A percentile compares a stretch with the other conserved stretches of the same genome.
These are phyloP conservation scores for Amoebophrya sp. DNA, from an alignment of 169 alveolate species.

Conservation along the genomic window DNA sequence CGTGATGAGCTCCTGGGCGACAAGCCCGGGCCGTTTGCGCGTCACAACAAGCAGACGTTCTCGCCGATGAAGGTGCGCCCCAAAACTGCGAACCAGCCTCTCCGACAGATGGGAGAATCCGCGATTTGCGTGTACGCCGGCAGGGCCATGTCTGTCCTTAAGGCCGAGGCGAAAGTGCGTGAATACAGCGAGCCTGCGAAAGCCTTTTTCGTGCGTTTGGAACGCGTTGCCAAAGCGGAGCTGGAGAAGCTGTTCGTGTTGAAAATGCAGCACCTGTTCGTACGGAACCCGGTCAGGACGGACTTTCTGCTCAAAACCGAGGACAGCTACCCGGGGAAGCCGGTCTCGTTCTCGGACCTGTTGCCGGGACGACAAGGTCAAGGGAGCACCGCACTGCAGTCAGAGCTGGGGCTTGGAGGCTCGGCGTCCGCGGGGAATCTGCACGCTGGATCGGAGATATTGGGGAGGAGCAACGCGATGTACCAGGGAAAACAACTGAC, in stretches of 20 bases:
- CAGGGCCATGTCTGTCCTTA: neutral
- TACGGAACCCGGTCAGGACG: neutral
- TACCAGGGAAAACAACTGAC: neutral
- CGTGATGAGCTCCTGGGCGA: neutral
- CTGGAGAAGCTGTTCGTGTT: neutral
- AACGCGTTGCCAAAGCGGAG: neutral
- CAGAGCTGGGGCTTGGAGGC: too few species aligned
- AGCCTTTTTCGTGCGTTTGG: neutral
- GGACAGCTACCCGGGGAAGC: neutral
- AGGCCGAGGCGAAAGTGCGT: neutral
- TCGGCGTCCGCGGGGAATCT: too few species aligned
- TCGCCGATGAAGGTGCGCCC: neutral
- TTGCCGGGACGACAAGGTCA: neutral
- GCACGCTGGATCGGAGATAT: too few species aligned
- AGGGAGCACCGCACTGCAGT: too few species aligned
- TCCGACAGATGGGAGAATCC: neutral
- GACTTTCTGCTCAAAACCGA: neutral
- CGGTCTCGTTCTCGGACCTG: neutral
- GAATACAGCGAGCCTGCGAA: neutral
- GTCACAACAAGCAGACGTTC: neutral
- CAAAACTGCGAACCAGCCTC: neutral
- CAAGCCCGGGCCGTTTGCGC: neutral
- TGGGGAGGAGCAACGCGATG: neutral
- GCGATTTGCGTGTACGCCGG: neutral
- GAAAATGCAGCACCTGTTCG: slow-evolving; percentile 1